Evolutionary conservation across 176 grass and related monocot species (phyloP), one percentile per base, ranked within the genome.

Genomic region (Carex pumila): DNA sequence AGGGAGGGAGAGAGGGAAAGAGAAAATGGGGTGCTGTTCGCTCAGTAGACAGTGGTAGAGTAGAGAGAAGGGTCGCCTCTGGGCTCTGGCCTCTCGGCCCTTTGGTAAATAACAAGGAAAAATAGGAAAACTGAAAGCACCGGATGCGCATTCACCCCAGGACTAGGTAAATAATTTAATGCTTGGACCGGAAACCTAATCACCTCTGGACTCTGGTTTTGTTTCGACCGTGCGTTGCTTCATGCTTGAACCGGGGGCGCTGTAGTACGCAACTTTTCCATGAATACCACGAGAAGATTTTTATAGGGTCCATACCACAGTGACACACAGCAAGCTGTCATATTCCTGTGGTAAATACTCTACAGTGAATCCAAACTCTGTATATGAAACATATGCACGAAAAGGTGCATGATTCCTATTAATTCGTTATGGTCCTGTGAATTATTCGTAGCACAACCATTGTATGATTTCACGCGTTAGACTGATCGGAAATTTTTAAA

Each of bases 151-250:
- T n/a, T 52, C 11, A 32, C 19, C 21, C 15, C n/a, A 34, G 62
- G 37, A 60, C 78, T 4, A 79, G 56, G 21, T 67, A 39, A 21
- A 55, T 2, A 10, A 83, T 83, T 83, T 30, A 83, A 83, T 83
- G 81, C 81, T 67, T 83, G 53, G n/a, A 83, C 81, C 81, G 15
- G 2, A 83, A 66, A 66, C 81, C 79, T 62, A 63, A 81, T 62
- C 25, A 0, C 31, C 10, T 25, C 37, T 6, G 0, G 4, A 25
- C 25, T 39, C 4, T 73, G 10, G n/a, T 70, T 70, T 39, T 18
- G 34, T 18, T 39, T 39, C 7, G 65, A 37, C 5, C 3, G 65
- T 39, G 64, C 4, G 30, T 66, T 66, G 25, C 25, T 8, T 61
- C n/a, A 57, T n/a, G 30, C 64, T 8, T 61, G 59, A 57, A 57